Percentiles rank a stretch among this genome's conserved stretches.
These are phyloP conservation scores for Vigna nakashimae DNA, from an alignment of 306 rosid species.

Conservation along the genomic window DNA sequence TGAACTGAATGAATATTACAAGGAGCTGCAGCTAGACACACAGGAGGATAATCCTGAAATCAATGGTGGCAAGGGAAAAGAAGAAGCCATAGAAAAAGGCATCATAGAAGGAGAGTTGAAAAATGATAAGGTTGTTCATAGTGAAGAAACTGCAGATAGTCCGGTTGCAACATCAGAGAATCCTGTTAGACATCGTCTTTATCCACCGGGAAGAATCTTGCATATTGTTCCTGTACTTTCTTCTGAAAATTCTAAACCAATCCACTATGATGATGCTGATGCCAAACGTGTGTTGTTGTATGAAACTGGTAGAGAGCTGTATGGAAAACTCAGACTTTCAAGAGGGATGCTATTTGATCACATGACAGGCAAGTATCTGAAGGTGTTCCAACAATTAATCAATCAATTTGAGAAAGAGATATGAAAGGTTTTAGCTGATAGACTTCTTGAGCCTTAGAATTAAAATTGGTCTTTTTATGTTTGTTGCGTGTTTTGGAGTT, in stretches of 20 bases:
- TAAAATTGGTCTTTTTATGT: neutral
- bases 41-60: neutral
- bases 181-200: neutral
- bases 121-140: neutral
- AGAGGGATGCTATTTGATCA: neutral
- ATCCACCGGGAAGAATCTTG: neutral
- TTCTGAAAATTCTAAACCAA: neutral
- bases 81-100: neutral
- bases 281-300: neutral
- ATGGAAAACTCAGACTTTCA: neutral
- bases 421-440: neutral
- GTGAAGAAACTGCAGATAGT: neutral
- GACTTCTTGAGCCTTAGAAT: neutral
- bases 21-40: neutral
- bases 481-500: neutral
- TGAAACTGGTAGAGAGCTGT: neutral
- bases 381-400: neutral
- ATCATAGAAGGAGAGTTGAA: neutral
- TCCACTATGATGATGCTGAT: neutral
- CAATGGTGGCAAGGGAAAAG: neutral
- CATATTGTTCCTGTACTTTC: neutral
- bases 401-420: neutral
- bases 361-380: neutral
- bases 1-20: neutral
- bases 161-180: neutral